Conservation (phyloP, 257 asterid species). For the Solanum sitiens region DNA sequence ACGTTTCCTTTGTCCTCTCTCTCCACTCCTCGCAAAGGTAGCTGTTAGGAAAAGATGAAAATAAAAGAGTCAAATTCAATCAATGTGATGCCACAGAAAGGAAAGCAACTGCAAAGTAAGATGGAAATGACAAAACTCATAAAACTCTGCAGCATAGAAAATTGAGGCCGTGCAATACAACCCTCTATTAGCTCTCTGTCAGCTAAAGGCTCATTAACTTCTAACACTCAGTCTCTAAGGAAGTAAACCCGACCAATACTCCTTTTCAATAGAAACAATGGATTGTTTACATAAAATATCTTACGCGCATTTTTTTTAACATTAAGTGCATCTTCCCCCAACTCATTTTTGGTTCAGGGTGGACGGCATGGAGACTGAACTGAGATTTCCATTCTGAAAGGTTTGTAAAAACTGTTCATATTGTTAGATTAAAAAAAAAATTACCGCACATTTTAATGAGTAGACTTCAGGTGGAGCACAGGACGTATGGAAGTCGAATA, state of each 20-base stretch:
- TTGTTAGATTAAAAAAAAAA: not conserved
- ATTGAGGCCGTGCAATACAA: not conserved
- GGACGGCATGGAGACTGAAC: not conserved
- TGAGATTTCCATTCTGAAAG: not conserved
- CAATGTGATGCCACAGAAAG: not conserved
- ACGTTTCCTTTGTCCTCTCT: conserved; percentile 58
- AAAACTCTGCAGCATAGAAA: not conserved
- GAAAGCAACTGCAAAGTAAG: not conserved
- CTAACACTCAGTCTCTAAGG: not conserved
- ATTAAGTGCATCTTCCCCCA: not conserved
- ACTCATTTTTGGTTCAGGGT: not conserved
- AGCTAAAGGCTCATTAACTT: not conserved
- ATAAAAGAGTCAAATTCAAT: not conserved
- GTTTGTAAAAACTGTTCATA: not conserved
- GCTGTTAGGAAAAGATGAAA: conserved; percentile 31
- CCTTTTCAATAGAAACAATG: not conserved
- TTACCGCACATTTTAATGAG: not conserved
- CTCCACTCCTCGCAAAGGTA: conserved; percentile 95
- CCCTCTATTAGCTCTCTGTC: not conserved
- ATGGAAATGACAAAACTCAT: not conserved
- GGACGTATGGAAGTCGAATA: not conserved
- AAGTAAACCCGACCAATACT: not conserved
- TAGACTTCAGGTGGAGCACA: not conserved
- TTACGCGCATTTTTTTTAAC: not conserved
- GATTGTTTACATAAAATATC: not conserved